Conservation (phyloP, 371 early-diverging fungal species). For the Parasitella parasitica region DNA sequence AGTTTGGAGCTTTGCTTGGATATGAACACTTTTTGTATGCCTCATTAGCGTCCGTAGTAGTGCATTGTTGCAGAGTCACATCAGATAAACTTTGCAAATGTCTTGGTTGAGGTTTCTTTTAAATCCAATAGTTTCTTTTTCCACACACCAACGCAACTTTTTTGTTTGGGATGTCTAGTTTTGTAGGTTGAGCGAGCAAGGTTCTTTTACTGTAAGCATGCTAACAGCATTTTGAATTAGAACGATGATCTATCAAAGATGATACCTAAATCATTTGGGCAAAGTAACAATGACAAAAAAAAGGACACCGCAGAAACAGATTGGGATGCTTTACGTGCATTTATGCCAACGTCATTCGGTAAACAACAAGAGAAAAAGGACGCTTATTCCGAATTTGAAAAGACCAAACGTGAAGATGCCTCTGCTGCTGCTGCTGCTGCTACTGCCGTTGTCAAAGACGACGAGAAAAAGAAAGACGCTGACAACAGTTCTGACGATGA, state of each 20-base stretch:
- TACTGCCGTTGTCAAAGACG: not conserved
- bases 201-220: not conserved
- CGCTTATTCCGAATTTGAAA: slow-evolving; percentile 33
- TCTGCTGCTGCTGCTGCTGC: not conserved
- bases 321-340: slow-evolving; percentile 50
- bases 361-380: slow-evolving; percentile 46
- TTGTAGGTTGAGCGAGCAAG: not conserved
- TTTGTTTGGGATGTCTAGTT: not conserved
- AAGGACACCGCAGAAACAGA: slow-evolving; percentile 20
- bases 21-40: too few species aligned
- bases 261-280: slow-evolving; percentile 54
- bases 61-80: too few species aligned
- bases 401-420: slow-evolving; percentile 40
- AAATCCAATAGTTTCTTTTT: too few species aligned
- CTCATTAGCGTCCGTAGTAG: too few species aligned
- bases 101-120: too few species aligned
- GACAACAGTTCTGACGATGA: slow-evolving; percentile 1
- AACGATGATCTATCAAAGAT: slow-evolving; percentile 55
- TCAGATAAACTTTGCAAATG: too few species aligned
- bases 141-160: too few species aligned
- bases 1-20: too few species aligned
- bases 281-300: slow-evolving; percentile 14
- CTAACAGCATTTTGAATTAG: slow-evolving; percentile 18
- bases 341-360: slow-evolving; percentile 65
- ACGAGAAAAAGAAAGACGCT: too few species aligned